A percentile compares a stretch with the other conserved stretches of the same genome.
Evolutionary conservation across 2,329 filamentous ascomycete species (phyloP).

Genomic region (Fusarium succisae): DNA sequence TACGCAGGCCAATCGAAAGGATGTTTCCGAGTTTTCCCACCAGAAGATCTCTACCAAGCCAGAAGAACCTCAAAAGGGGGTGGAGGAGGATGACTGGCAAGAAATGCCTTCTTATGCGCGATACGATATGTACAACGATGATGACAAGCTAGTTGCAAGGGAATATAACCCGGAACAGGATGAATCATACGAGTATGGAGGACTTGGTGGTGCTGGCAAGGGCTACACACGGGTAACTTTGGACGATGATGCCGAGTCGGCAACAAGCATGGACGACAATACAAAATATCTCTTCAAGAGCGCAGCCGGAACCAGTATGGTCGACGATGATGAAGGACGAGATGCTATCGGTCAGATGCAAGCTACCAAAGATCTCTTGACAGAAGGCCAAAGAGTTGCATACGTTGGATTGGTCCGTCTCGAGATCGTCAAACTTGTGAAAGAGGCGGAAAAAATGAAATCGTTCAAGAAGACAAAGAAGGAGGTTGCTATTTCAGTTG

Average conservation of each 20-base stretch:
- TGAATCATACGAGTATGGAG: slow-evolving; percentile 74
- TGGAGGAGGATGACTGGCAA: slow-evolving; percentile 80
- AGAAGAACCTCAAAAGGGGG: slow-evolving; percentile 61
- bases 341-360: slow-evolving; percentile 92
- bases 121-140: slow-evolving; percentile 95
- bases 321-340: slow-evolving; percentile 81
- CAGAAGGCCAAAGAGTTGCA: slow-evolving; percentile 93
- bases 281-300: slow-evolving; percentile 95
- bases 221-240: slow-evolving; percentile 95
- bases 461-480: slow-evolving; percentile 76
- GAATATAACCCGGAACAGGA: slow-evolving; percentile 80
- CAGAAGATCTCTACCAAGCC: slow-evolving; percentile 74
- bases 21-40: slow-evolving; percentile 89
- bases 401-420: slow-evolving; percentile 92
- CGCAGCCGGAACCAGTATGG: slow-evolving; percentile 64
- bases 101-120: slow-evolving; percentile 92
- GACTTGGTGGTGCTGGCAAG: slow-evolving; percentile 88
- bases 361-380: slow-evolving; percentile 93
- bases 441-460: slow-evolving; percentile 71
- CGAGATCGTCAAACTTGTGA: slow-evolving; percentile 80
- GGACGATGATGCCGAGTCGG: slow-evolving; percentile 93
- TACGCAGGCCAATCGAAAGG: slow-evolving; percentile 36
- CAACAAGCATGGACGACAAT: slow-evolving; percentile 96
- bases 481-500: slow-evolving; percentile 72
- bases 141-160: slow-evolving; percentile 84